phyloP scores from a whole-genome alignment of 1,284 basidiomycete species.

The Sphaerobolus stellatus region DNA sequence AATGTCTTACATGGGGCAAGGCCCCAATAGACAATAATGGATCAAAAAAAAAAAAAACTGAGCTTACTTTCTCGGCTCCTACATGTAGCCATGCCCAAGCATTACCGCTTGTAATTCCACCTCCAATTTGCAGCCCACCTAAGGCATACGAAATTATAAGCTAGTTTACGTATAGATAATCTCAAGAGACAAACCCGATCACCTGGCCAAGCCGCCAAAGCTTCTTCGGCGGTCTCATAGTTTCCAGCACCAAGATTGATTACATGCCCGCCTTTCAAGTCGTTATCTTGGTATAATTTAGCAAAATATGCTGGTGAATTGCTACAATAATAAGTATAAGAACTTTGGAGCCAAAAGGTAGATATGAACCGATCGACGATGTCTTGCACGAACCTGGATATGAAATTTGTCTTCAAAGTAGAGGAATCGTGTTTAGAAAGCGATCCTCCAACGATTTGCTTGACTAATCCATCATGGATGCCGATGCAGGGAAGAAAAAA shows the following conservation, averaged over 20 bases:
- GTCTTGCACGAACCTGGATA: constrained; percentile 67
- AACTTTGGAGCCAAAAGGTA: background rate
- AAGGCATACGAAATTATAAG: constrained; percentile 4
- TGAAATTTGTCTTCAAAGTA: constrained; percentile 86
- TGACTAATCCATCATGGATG: constrained; percentile 91
- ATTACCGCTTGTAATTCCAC: constrained; percentile 85
- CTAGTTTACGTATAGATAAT: background rate
- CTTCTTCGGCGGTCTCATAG: constrained; percentile 82
- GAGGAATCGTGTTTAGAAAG: constrained; percentile 67
- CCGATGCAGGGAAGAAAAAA: constrained; percentile 97
- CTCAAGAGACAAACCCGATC: constrained; percentile 6
- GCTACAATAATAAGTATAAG: too few relatives aligned
- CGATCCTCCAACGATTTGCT: constrained; percentile 97
- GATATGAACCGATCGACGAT: background rate
- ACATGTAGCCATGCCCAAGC: constrained; percentile 82
- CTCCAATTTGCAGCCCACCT: constrained; percentile 88
- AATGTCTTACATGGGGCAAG: too few relatives aligned
- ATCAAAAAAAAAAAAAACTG: too few relatives aligned
- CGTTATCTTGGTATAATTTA: constrained; percentile 68
- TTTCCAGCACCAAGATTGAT: constrained; percentile 95
- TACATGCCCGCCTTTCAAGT: constrained; percentile 86
- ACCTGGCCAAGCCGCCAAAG: constrained; percentile 85
- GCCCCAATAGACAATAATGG: too few relatives aligned
- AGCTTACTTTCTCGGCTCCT: constrained; percentile 86
- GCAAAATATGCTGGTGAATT: constrained; percentile 84